Evolutionary conservation across 371 early-diverging fungal species (phyloP).

Genomic region (Massospora cicadina): DNA sequence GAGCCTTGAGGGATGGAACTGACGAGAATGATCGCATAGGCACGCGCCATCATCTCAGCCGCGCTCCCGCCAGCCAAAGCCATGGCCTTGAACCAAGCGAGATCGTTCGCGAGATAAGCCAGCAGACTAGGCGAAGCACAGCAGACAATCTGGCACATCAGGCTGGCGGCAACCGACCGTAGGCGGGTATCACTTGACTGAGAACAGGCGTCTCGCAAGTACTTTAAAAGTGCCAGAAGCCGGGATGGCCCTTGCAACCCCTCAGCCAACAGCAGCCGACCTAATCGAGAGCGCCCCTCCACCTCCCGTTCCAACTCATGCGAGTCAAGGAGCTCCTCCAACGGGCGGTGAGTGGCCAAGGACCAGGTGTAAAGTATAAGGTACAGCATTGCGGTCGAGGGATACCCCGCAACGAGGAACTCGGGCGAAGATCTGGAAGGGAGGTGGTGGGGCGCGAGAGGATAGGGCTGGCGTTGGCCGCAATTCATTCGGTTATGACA

Average conservation of each 20-base stretch:
- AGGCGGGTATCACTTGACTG: background rate
- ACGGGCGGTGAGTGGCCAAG: conserved; percentile 14
- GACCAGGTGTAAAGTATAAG: conserved; percentile 22
- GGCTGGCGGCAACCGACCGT: background rate
- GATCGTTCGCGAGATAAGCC: conserved; percentile 18
- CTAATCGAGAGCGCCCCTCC: background rate
- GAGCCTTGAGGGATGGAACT: background rate
- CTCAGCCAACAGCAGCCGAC: background rate
- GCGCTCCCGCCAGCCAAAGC: conserved; percentile 18
- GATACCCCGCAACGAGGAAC: conserved; percentile 11
- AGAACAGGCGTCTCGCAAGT: background rate
- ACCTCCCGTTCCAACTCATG: conserved; percentile 14
- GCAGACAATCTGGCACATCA: conserved; percentile 12
- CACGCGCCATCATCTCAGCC: conserved; percentile 11
- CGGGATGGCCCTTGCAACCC: background rate
- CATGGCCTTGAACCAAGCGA: conserved; percentile 22
- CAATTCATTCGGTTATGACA: background rate
- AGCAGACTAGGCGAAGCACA: conserved; percentile 17
- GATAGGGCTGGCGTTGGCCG: background rate
- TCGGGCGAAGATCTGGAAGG: conserved; percentile 11
- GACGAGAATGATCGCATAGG: background rate
- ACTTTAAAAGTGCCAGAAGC: background rate
- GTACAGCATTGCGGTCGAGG: conserved; percentile 27
- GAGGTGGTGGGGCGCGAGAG: background rate
- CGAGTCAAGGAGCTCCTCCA: conserved; percentile 26